A percentile compares a stretch with the other conserved stretches of the same genome.
phyloP scores from a whole-genome alignment of 257 asterid species.

The Henckelia pumila region DNA sequence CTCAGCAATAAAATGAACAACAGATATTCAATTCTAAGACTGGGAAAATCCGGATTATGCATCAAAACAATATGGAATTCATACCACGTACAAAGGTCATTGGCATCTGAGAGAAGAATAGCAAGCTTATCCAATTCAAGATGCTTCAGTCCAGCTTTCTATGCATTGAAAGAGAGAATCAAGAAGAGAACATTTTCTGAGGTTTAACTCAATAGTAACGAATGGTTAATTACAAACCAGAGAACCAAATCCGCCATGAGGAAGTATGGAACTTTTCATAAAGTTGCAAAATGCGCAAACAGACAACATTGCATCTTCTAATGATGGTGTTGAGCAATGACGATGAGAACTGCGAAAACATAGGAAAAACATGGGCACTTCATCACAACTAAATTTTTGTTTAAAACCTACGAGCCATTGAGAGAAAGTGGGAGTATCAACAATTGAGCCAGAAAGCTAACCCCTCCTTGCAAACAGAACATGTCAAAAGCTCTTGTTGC shows the following conservation, averaged over 20 bases:
- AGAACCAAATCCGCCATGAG: constrained; percentile 43
- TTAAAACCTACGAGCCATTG: constrained; percentile 15
- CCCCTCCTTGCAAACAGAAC: constrained; percentile 73
- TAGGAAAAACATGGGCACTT: constrained; percentile 5
- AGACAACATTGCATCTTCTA: constrained; percentile 36
- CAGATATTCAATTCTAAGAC: constrained; percentile 7
- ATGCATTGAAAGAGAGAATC: constrained; percentile 30
- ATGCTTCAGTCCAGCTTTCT: constrained; percentile 60
- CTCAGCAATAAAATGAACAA: not conserved
- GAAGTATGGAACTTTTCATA: constrained; percentile 45
- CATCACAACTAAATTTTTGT: constrained; percentile 4
- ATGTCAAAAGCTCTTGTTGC: constrained; percentile 45
- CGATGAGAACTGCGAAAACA: constrained; percentile 57
- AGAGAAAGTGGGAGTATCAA: not conserved
- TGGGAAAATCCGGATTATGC: not conserved
- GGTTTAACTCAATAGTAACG: constrained; percentile 16
- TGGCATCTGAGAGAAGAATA: constrained; percentile 59
- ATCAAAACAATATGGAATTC: constrained; percentile 23
- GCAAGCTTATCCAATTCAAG: constrained; percentile 51
- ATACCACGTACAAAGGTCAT: constrained; percentile 66
- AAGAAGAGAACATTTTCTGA: constrained; percentile 21
- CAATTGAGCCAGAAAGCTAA: constrained; percentile 27
- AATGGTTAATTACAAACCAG: constrained; percentile 47
- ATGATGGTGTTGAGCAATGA: constrained; percentile 43
- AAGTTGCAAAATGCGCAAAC: constrained; percentile 64